Evolutionary conservation across 148 eudicot species (phyloP).

Genomic region (Linanthus parryae): DNA sequence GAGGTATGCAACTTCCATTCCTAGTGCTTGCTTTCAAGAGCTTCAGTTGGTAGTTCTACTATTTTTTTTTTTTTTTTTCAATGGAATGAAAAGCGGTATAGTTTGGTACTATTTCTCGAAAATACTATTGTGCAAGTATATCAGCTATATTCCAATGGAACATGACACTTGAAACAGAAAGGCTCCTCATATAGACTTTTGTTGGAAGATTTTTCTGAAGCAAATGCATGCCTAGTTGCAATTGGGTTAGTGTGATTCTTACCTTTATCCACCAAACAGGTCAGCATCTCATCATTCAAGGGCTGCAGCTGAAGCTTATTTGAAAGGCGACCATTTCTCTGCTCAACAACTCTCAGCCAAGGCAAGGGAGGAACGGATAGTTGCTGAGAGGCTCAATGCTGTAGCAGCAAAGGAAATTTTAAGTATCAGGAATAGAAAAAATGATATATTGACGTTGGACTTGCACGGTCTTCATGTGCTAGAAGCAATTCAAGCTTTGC

Average conservation of each 20-base stretch:
- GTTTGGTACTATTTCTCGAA: too few relatives aligned
- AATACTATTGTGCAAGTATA: too few relatives aligned
- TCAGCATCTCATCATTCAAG: constrained; percentile 76
- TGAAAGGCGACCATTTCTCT: constrained; percentile 69
- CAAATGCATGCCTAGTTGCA: too few relatives aligned
- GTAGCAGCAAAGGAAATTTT: constrained; percentile 78
- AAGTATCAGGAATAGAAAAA: constrained; percentile 41
- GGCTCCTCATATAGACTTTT: too few relatives aligned
- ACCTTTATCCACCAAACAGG: constrained; percentile 37
- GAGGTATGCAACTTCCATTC: constrained; percentile 35
- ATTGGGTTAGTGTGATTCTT: too few relatives aligned
- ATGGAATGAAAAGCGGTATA: background rate
- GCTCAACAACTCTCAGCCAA: constrained; percentile 61
- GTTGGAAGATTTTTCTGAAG: too few relatives aligned
- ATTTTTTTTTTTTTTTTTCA: background rate
- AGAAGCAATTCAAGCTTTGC: constrained; percentile 87
- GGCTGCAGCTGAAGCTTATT: constrained; percentile 68
- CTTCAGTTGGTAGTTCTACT: background rate
- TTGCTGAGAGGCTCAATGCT: constrained; percentile 65
- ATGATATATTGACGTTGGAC: constrained; percentile 77
- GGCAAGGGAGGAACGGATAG: constrained; percentile 74
- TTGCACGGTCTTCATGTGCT: constrained; percentile 92
- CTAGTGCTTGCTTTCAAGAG: background rate
- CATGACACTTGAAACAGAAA: too few relatives aligned
- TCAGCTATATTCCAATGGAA: too few relatives aligned